phyloP scores from a whole-genome alignment of 169 alveolate genomes.

The Plasmodium vivax region DNA sequence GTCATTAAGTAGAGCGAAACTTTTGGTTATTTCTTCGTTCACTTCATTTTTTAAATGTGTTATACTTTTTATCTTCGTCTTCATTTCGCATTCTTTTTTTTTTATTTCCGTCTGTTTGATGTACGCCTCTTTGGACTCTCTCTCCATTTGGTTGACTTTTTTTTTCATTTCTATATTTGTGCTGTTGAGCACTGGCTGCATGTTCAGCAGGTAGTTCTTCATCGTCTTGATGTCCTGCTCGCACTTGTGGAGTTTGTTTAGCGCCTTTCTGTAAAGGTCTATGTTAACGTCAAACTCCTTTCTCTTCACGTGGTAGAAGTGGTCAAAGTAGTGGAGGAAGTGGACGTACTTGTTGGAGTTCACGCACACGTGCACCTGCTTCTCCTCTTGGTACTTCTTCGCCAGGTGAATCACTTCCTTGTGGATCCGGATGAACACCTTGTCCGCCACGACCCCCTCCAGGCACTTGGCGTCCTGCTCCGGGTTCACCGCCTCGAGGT shows the following conservation, averaged over 20 bases:
- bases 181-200: conserved; percentile 60
- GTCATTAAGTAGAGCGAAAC: conserved; percentile 56
- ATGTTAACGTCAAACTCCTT: conserved; percentile 43
- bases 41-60: conserved; percentile 65
- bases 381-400: conserved; percentile 50
- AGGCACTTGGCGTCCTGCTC: conserved; percentile 18
- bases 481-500: conserved; percentile 27
- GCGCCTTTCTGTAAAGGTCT: conserved; percentile 63
- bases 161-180: conserved; percentile 71
- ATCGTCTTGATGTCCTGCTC: conserved; percentile 63
- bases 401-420: conserved; percentile 37
- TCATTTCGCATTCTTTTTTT: conserved; percentile 69
- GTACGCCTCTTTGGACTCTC: conserved; percentile 59
- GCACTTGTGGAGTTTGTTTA: conserved; percentile 35
- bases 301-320: conserved; percentile 37
- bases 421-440: conserved; percentile 53
- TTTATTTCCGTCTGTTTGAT: conserved; percentile 57
- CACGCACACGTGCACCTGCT: conserved; percentile 32
- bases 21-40: conserved; percentile 70
- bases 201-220: conserved; percentile 59
- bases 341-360: conserved; percentile 52
- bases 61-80: conserved; percentile 41
- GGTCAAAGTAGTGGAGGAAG: conserved; percentile 39
- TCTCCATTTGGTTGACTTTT: conserved; percentile 68
- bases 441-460: conserved; percentile 21